Conservation (phyloP, 2,329 filamentous ascomycete genomes). For the Venturia carpophila region DNA sequence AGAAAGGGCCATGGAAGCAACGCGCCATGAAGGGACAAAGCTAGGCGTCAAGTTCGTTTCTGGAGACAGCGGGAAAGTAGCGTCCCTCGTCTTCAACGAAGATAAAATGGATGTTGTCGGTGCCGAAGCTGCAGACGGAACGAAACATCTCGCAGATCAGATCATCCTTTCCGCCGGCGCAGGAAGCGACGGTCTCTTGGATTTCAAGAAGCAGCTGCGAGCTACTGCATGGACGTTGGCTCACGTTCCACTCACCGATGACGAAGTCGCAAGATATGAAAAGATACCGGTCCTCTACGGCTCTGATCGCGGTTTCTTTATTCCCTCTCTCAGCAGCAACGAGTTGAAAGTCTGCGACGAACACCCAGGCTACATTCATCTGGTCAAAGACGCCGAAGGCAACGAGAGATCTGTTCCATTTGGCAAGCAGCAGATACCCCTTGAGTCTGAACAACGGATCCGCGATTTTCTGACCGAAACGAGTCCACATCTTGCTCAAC, state of each 20-base stretch:
- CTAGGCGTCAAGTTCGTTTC: constrained; percentile 43
- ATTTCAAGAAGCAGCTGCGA: constrained; percentile 46
- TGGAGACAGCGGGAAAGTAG: constrained; percentile 34
- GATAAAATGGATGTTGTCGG: constrained; percentile 34
- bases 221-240: constrained; percentile 48
- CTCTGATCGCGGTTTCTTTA: constrained; percentile 44
- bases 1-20: constrained; percentile 40
- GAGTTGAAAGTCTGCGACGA: constrained; percentile 49
- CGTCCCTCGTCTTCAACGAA: constrained; percentile 32
- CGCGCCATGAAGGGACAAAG: constrained; percentile 38
- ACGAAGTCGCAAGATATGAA: constrained; percentile 40
- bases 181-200: constrained; percentile 39
- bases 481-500: constrained; percentile 45
- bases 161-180: constrained; percentile 46
- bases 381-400: constrained; percentile 27
- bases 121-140: constrained; percentile 37
- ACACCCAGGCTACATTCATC: constrained; percentile 50
- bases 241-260: constrained; percentile 42
- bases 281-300: constrained; percentile 44
- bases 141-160: constrained; percentile 34
- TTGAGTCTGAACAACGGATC: constrained; percentile 41
- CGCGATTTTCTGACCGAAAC: constrained; percentile 43
- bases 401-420: constrained; percentile 35
- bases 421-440: constrained; percentile 40
- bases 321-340: constrained; percentile 39